A percentile compares a stretch with the other conserved stretches of the same genome.
phyloP scores from a whole-genome alignment of 805 yeast species.

The Candida manassasensis region DNA sequence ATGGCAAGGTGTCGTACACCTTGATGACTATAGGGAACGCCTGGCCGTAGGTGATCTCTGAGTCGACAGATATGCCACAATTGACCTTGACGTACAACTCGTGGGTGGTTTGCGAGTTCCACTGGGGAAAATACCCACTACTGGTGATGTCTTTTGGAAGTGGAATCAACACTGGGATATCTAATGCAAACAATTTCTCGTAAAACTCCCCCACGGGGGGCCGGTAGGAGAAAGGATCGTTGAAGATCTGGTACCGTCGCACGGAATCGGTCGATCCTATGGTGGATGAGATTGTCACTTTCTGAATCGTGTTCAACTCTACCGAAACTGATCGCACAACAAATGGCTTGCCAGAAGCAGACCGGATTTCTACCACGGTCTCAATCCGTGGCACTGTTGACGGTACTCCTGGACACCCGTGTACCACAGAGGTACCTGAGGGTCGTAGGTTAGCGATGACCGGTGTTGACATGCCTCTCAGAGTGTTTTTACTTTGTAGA shows the following conservation, averaged over 20 bases:
- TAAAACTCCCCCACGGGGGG: conserved; percentile 37
- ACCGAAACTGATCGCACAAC: conserved; percentile 45
- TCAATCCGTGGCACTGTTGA: conserved; percentile 56
- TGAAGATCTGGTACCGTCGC: conserved; percentile 31
- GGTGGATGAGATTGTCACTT: conserved; percentile 37
- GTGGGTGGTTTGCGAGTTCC: conserved; percentile 48
- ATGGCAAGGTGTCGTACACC: conserved; percentile 53
- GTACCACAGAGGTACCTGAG: conserved; percentile 47
- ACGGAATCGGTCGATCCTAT: conserved; percentile 31
- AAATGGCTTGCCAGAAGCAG: conserved; percentile 45
- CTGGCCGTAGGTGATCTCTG: conserved; percentile 27
- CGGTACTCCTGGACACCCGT: conserved; percentile 69
- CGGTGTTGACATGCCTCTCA: conserved; percentile 16
- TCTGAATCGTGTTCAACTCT: conserved; percentile 47
- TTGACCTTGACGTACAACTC: conserved; percentile 36
- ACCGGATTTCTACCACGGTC: conserved; percentile 51
- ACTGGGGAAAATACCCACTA: conserved; percentile 44
- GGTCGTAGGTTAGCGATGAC: conserved; percentile 41
- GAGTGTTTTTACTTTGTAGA: too few relatives aligned
- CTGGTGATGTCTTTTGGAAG: conserved; percentile 50
- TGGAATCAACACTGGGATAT: conserved; percentile 55
- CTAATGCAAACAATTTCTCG: conserved; percentile 47
- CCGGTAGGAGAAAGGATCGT: conserved; percentile 30
- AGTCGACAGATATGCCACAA: conserved; percentile 25
- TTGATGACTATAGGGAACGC: conserved; percentile 51